Conservation (phyloP, 768 basidiomycete species). For the Scleroderma bovista region DNA sequence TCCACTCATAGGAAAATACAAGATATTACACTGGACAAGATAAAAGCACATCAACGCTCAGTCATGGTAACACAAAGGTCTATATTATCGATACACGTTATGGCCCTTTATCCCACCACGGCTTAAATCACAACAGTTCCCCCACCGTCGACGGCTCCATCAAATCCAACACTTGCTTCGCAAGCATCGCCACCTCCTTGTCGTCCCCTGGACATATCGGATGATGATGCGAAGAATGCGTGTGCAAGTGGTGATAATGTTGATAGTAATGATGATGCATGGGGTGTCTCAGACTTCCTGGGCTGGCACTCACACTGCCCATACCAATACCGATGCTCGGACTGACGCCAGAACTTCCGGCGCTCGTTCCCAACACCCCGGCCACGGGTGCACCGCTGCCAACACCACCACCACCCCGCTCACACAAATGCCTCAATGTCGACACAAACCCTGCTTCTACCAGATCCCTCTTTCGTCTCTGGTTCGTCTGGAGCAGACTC, state of each 20-base stretch:
- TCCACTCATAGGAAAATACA: too few species aligned
- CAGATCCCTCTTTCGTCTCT: slow-evolving; percentile 32
- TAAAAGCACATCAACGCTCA: too few species aligned
- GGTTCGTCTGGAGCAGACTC: slow-evolving; percentile 45
- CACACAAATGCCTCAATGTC: slow-evolving; percentile 39
- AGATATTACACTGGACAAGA: too few species aligned
- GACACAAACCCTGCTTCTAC: slow-evolving; percentile 41
- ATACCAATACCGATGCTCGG: slow-evolving; percentile 22
- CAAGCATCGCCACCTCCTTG: slow-evolving; percentile 51
- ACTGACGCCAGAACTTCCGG: too few species aligned
- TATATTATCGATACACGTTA: too few species aligned
- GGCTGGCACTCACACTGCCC: slow-evolving; percentile 4
- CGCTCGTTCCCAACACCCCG: too few species aligned
- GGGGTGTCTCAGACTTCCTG: not conserved
- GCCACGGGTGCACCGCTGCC: slow-evolving; percentile 10
- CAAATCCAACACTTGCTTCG: slow-evolving; percentile 50
- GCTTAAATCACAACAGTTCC: slow-evolving; percentile 21
- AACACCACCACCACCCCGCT: slow-evolving; percentile 22
- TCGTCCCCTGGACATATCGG: slow-evolving; percentile 51
- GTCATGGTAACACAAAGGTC: too few species aligned
- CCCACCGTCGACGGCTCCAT: slow-evolving; percentile 30
- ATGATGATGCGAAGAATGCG: slow-evolving; percentile 16
- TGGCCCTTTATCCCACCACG: too few species aligned
- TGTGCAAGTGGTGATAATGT: not conserved
- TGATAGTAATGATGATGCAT: not conserved